phyloP scores from a whole-genome alignment of 345 rosid species.

The Gossypium stocksii region DNA sequence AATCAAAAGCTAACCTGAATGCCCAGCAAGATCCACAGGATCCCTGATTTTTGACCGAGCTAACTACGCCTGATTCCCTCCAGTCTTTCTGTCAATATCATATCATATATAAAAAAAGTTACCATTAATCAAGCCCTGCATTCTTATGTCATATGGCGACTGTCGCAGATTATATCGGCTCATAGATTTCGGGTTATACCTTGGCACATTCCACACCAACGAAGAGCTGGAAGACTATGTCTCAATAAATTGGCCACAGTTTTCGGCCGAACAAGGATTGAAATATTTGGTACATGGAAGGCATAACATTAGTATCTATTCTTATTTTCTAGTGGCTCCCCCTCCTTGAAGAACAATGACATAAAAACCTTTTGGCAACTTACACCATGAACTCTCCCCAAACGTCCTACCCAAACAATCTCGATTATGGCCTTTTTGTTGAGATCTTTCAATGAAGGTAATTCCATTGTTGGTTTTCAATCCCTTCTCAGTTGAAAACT shows the following conservation, averaged over 20 bases:
- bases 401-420: neutral
- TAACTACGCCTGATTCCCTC: constrained; percentile 83
- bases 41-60: constrained; percentile 86
- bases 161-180: neutral
- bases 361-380: neutral
- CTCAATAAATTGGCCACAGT: too few species aligned
- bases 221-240: too few species aligned
- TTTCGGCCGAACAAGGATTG: too few species aligned
- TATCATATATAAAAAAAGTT: neutral
- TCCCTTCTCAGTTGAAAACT: neutral
- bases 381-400: neutral
- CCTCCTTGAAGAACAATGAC: neutral
- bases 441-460: neutral
- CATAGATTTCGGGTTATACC: neutral
- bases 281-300: neutral
- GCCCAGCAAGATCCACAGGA: constrained; percentile 99
- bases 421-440: neutral
- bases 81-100: constrained; percentile 72
- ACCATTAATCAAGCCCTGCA: neutral
- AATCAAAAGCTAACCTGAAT: constrained; percentile 56
- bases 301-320: neutral
- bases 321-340: too few species aligned
- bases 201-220: too few species aligned
- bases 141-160: neutral
- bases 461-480: neutral